These are phyloP conservation scores for Cytospora piceae DNA, from an alignment of 2,329 filamentous ascomycete species.

Conservation along the genomic window DNA sequence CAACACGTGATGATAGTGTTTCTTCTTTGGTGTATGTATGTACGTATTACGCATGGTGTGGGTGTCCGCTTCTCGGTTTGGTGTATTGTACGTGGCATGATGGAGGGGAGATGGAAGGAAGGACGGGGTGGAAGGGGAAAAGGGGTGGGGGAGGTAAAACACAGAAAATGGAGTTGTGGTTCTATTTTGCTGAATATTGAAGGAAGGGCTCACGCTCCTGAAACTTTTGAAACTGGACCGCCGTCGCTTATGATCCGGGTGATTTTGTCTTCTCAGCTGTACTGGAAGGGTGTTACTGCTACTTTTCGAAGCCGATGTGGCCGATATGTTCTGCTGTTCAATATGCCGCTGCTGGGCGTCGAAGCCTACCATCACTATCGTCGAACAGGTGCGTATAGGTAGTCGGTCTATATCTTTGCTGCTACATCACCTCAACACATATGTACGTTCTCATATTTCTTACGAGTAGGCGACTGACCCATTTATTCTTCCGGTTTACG, in stretches of 20 bases:
- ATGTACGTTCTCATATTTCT: no score
- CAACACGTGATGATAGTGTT: not conserved
- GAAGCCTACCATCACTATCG: no score
- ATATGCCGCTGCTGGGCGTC: no score
- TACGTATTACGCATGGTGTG: conserved; percentile 16
- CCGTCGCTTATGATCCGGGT: no score
- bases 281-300: no score
- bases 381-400: no score
- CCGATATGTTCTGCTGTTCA: not conserved
- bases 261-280: not conserved
- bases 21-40: conserved; percentile 11
- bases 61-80: not conserved
- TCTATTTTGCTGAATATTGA: not conserved
- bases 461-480: no score
- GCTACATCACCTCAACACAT: no score
- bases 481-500: no score
- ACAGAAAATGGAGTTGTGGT: not conserved
- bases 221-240: not conserved
- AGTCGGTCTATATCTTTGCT: not conserved
- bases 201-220: not conserved
- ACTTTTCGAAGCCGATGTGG: no score
- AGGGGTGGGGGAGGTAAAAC: not conserved
- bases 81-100: not conserved
- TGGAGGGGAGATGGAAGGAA: not conserved
- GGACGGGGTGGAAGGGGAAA: not conserved